Conservation (phyloP, 805 yeast species). For the Metschnikowia continentalis region DNA sequence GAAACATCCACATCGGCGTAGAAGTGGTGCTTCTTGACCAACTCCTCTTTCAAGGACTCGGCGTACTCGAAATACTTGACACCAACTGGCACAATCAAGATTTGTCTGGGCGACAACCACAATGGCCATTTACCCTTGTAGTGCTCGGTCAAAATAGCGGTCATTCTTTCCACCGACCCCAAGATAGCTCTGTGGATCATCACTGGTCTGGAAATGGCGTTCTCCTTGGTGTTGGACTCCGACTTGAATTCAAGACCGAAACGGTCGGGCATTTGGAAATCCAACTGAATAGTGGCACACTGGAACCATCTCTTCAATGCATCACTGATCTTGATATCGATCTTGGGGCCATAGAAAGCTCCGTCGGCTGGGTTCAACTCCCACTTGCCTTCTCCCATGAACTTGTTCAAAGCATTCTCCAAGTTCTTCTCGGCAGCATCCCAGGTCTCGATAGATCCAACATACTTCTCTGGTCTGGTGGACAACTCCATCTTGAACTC, state of each 20-base stretch:
- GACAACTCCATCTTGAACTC: constrained; percentile 96
- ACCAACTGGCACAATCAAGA: constrained; percentile 94
- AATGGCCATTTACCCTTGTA: constrained; percentile 99
- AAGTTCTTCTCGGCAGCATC: constrained; percentile 82
- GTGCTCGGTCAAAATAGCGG: constrained; percentile 96
- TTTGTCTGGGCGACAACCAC: constrained; percentile 99
- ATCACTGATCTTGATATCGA: constrained; percentile 92
- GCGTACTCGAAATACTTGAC: constrained; percentile 91
- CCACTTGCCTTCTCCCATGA: constrained; percentile 81
- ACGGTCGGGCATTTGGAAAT: constrained; percentile 95
- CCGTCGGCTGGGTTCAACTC: constrained; percentile 96
- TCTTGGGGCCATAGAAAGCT: constrained; percentile 94
- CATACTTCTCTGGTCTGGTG: constrained; percentile 94
- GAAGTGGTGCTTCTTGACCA: constrained; percentile 67
- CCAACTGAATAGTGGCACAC: constrained; percentile 98
- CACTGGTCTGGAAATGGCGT: constrained; percentile 79
- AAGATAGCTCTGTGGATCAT: constrained; percentile 99
- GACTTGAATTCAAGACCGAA: constrained; percentile 86
- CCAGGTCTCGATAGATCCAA: constrained; percentile 95
- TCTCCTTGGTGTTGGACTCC: constrained; percentile 49
- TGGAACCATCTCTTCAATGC: constrained; percentile 96
- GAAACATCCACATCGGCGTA: constrained; percentile 89
- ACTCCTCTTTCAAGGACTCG: constrained; percentile 63
- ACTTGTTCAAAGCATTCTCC: constrained; percentile 74
- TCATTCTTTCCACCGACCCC: constrained; percentile 99